phyloP scores from a whole-genome alignment of 768 basidiomycete genomes.

The Termitomyces sp. region DNA sequence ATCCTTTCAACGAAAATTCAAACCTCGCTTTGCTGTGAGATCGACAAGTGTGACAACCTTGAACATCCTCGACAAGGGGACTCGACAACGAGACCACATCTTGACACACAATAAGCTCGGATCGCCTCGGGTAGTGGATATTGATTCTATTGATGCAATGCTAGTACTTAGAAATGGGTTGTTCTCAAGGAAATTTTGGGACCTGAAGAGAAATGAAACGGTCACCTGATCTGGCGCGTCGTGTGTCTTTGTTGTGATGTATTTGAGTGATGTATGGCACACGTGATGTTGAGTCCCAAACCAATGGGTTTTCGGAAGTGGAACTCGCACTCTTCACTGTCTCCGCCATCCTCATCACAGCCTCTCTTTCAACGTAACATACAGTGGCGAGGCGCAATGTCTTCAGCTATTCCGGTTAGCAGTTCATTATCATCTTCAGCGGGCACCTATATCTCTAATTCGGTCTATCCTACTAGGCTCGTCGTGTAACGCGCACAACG shows the following conservation, averaged over 20 bases:
- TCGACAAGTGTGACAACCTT: too few species aligned
- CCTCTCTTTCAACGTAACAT: slow-evolving; percentile 19
- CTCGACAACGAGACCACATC: too few species aligned
- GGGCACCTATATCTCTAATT: slow-evolving; percentile 11
- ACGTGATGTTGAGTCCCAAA: slow-evolving; percentile 43
- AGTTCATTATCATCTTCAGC: slow-evolving; percentile 7
- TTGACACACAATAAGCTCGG: too few species aligned
- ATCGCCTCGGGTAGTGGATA: too few species aligned
- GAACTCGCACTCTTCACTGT: slow-evolving; percentile 23
- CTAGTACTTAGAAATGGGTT: too few species aligned
- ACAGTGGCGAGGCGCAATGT: slow-evolving; percentile 33
- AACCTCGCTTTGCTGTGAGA: too few species aligned
- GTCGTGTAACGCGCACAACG: slow-evolving; percentile 60
- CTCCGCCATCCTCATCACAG: slow-evolving; percentile 16
- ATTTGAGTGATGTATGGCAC: slow-evolving; percentile 12
- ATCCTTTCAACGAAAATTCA: too few species aligned
- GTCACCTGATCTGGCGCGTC: slow-evolving; percentile 39
- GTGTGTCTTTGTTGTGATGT: slow-evolving; percentile 21
- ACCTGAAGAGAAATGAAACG: not conserved
- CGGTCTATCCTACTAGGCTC: slow-evolving; percentile 44
- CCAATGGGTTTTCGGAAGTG: slow-evolving; percentile 20
- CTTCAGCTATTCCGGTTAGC: slow-evolving; percentile 46
- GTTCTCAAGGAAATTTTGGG: too few species aligned
- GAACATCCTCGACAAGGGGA: too few species aligned
- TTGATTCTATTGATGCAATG: too few species aligned